Percentiles rank a stretch among this genome's conserved stretches.
These are phyloP conservation scores for Cryptococcus depauperatus DNA, from an alignment of 1,284 basidiomycete species.

Conservation along the genomic window DNA sequence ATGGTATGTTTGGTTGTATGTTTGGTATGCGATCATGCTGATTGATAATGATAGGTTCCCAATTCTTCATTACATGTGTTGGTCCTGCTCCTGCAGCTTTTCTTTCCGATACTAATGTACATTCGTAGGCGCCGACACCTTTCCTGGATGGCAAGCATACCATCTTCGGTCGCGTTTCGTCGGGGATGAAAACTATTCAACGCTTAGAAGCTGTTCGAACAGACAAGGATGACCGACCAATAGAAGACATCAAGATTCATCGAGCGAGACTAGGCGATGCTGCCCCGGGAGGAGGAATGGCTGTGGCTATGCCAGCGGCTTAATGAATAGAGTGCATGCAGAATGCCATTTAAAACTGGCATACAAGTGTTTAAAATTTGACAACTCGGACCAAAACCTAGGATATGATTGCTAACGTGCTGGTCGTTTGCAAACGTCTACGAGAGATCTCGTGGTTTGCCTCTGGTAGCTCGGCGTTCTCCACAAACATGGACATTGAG, in stretches of 20 bases:
- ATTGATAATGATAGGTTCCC: slow-evolving; percentile 59
- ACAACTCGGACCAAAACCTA: no score
- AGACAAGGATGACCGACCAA: slow-evolving; percentile 43
- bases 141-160: slow-evolving; percentile 93
- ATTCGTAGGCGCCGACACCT: slow-evolving; percentile 62
- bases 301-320: slow-evolving; percentile 16
- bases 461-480: no score
- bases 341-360: neutral
- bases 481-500: slow-evolving; percentile 22
- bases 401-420: slow-evolving; percentile 1
- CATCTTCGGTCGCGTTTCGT: slow-evolving; percentile 76
- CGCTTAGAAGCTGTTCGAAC: slow-evolving; percentile 44
- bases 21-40: neutral
- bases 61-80: slow-evolving; percentile 79
- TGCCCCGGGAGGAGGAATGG: slow-evolving; percentile 7
- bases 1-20: slow-evolving; percentile 52
- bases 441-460: no score
- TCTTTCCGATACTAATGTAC: neutral
- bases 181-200: slow-evolving; percentile 79
- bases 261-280: slow-evolving; percentile 41
- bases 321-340: slow-evolving; percentile 3
- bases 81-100: slow-evolving; percentile 6
- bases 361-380: no score
- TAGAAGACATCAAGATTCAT: slow-evolving; percentile 46
- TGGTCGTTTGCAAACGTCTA: no score